phyloP scores from a whole-genome alignment of 768 basidiomycete species.

The Sistotremastrum niveocremeum region DNA sequence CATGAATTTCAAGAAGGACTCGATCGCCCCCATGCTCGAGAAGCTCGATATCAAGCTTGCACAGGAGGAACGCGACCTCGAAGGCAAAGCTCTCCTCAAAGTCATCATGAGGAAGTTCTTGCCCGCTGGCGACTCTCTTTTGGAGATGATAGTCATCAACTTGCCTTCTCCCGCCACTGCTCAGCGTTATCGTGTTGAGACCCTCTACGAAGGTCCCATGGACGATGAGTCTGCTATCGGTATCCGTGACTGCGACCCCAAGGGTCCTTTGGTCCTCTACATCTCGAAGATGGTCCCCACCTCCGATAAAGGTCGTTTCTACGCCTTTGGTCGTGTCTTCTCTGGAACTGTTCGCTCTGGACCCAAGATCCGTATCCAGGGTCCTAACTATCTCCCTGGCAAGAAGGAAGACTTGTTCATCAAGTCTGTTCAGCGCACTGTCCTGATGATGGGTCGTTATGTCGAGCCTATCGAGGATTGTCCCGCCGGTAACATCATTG shows the following conservation, averaged over 20 bases:
- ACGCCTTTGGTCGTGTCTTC: conserved; percentile 99
- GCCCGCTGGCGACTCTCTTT: conserved; percentile 92
- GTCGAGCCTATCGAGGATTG: conserved; percentile 99
- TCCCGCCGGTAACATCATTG: conserved; percentile 95
- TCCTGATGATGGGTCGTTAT: conserved; percentile 99
- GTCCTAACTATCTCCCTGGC: conserved; percentile 96
- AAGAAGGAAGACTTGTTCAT: conserved; percentile 98
- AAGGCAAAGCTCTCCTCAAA: conserved; percentile 94
- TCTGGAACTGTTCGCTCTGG: conserved; percentile 94
- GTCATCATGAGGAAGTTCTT: conserved; percentile 99
- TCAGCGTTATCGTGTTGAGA: conserved; percentile 97
- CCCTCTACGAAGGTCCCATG: conserved; percentile 99
- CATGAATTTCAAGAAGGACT: conserved; percentile 99
- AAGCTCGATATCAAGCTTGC: conserved; percentile 92
- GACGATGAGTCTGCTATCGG: conserved; percentile 98
- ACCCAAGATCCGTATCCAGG: conserved; percentile 98
- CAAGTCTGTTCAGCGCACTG: conserved; percentile 97
- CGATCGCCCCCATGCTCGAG: conserved; percentile 70
- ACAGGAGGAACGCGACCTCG: conserved; percentile 80
- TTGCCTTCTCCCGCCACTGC: conserved; percentile 95
- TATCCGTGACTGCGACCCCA: conserved; percentile 96
- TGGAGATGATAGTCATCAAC: conserved; percentile 99
- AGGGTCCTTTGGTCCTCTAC: conserved; percentile 92
- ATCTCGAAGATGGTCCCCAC: conserved; percentile 99
- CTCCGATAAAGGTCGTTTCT: conserved; percentile 99